Evolutionary conservation across 257 asterid species (phyloP).

Genomic region (Nicotiana benthamiana): DNA sequence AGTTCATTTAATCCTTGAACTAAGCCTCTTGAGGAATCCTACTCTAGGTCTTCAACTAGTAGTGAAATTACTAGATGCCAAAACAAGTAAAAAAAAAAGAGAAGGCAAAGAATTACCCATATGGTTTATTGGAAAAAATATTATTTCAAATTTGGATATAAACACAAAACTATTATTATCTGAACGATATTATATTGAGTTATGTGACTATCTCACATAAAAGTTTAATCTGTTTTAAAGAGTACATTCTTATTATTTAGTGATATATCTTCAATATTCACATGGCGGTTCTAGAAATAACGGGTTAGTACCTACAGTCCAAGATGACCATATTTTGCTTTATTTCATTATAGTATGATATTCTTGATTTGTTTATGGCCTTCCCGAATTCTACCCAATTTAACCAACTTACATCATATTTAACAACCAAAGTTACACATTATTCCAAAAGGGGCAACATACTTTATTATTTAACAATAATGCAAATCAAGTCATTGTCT

Average conservation of each 20-base stretch:
- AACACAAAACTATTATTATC: too few species aligned
- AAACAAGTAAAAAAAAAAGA: neutral
- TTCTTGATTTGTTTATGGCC: neutral
- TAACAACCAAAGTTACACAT: neutral
- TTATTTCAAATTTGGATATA: neutral
- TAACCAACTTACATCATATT: neutral
- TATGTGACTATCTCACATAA: too few species aligned
- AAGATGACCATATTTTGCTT: too few species aligned
- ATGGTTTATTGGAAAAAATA: neutral
- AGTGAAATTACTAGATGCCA: neutral
- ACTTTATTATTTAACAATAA: neutral
- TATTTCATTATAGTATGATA: neutral
- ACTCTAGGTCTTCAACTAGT: neutral
- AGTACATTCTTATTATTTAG: too few species aligned
- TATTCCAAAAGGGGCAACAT: neutral
- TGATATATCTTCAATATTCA: too few species aligned
- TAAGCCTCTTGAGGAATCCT: neutral
- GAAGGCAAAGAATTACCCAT: neutral
- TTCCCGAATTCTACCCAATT: neutral
- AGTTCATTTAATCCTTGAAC: neutral
- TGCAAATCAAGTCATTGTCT: neutral
- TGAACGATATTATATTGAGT: too few species aligned
- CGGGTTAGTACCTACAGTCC: too few species aligned
- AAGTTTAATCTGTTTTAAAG: too few species aligned
- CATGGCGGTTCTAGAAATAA: too few species aligned